Evolutionary conservation across 1,284 basidiomycete genomes (phyloP).

Genomic region (Ceratobasidium sp.): DNA sequence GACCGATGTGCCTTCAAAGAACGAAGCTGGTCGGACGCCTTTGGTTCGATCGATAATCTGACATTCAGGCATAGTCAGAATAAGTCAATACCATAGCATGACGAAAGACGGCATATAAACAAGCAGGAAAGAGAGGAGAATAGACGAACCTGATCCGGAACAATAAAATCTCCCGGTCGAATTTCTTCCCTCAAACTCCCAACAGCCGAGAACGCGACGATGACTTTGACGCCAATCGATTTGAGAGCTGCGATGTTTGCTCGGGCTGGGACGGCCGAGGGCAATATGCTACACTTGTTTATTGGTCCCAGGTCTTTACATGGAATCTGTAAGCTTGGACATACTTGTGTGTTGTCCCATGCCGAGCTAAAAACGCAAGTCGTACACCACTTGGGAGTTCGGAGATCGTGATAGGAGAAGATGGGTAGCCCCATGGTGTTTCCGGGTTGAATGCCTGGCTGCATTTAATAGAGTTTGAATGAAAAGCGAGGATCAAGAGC

Average conservation of each 20-base stretch:
- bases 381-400: conserved; percentile 81
- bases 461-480: conserved; percentile 21
- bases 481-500: background rate
- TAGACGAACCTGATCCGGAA: conserved; percentile 76
- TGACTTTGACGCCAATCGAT: conserved; percentile 87
- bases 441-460: conserved; percentile 80
- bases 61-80: background rate
- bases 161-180: conserved; percentile 88
- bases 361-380: conserved; percentile 93
- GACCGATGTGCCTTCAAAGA: conserved; percentile 85
- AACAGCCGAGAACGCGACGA: conserved; percentile 96
- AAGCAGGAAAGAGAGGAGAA: background rate
- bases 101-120: too few species aligned
- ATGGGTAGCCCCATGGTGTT: conserved; percentile 94
- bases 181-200: conserved; percentile 97
- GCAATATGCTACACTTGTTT: conserved; percentile 61
- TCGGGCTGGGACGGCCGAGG: conserved; percentile 83
- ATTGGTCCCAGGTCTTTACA: background rate
- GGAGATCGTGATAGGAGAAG: conserved; percentile 91
- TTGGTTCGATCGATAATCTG: conserved; percentile 96
- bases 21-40: conserved; percentile 86
- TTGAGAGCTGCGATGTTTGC: conserved; percentile 98
- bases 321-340: background rate
- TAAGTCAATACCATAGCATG: too few species aligned
- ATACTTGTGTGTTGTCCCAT: conserved; percentile 83